These are phyloP conservation scores for Mycena capillaripes DNA, from an alignment of 768 basidiomycete genomes.

Conservation along the genomic window DNA sequence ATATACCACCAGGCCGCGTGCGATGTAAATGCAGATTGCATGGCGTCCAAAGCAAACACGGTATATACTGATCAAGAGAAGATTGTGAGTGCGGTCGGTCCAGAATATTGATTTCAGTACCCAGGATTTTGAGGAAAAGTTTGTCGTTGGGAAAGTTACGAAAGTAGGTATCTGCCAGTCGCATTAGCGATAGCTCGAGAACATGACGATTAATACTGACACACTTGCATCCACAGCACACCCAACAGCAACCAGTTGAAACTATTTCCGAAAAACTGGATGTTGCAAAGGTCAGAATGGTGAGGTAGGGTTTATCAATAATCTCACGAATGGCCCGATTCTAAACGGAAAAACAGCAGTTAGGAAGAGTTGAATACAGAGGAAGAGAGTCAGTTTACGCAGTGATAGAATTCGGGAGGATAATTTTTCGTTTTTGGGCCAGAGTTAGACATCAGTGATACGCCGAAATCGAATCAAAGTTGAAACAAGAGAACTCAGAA, in stretches of 20 bases:
- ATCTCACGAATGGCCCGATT: too few species aligned
- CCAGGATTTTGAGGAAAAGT: background rate
- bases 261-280: slow-evolving; percentile 13
- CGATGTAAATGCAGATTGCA: slow-evolving; percentile 18
- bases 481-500: too few species aligned
- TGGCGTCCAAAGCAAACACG: background rate
- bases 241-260: slow-evolving; percentile 19
- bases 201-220: background rate
- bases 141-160: slow-evolving; percentile 1
- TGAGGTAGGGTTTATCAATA: too few species aligned
- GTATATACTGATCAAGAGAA: background rate
- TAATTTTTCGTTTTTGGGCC: too few species aligned
- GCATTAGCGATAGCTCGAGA: background rate
- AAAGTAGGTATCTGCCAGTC: background rate
- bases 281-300: too few species aligned
- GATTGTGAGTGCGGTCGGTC: too few species aligned
- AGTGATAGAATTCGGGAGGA: too few species aligned
- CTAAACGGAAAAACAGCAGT: too few species aligned
- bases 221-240: background rate
- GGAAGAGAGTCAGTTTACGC: too few species aligned
- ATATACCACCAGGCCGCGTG: slow-evolving; percentile 26
- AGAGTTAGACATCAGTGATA: too few species aligned
- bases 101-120: background rate
- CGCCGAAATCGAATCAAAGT: too few species aligned
- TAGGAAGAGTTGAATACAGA: too few species aligned